Evolutionary conservation across 257 asterid species (phyloP), one percentile per base, ranked within the genome.

Genomic region (Solanum gracilifrons): DNA sequence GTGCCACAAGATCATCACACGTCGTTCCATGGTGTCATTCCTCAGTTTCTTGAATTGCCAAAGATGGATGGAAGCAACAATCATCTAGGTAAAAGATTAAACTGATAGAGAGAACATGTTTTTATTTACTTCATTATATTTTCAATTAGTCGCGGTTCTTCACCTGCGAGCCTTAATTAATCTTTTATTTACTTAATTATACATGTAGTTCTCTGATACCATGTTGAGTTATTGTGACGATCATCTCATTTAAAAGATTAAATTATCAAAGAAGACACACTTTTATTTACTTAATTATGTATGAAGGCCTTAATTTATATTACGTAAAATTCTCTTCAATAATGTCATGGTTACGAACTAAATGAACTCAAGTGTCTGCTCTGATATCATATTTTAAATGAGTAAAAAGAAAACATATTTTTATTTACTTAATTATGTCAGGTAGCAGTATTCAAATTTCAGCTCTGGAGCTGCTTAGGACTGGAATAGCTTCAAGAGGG

Each of bases 11-110:
- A 80, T 80, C 66, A 79, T 27, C 85, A 80, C 90, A 87, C 32
- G 90, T 83, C 29, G 90, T 88, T 82, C 39, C 41, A 87, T 64
- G 88, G 60, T 51, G 73, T 85, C n/a, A 3, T 71, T 64, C 90
- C 92, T 60, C 94, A 92, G 68, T 91, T 91, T 72, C 90, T 92
- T 76, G 93, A 91, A 35, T 91, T 91, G 33, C 94, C 95, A 9
- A 93, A 92, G 92, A 84, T 88, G 36, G 91, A 90, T 85, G 86
- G 51, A 58, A 71, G 66, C 68, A 85, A 80, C 82, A 43, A 80
- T 80, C 85, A 80, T 80, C 85, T 80, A 80, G 85, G 85, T 80
- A 74, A 9, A 74, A 35, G 5, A 16, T 33, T 73, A 73, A 72
- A 71, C 1, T 15, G 5, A 55, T 73, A 3, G 0, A 35, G 1